phyloP scores from a whole-genome alignment of 345 rosid genomes.

The Cardamine occulta region DNA sequence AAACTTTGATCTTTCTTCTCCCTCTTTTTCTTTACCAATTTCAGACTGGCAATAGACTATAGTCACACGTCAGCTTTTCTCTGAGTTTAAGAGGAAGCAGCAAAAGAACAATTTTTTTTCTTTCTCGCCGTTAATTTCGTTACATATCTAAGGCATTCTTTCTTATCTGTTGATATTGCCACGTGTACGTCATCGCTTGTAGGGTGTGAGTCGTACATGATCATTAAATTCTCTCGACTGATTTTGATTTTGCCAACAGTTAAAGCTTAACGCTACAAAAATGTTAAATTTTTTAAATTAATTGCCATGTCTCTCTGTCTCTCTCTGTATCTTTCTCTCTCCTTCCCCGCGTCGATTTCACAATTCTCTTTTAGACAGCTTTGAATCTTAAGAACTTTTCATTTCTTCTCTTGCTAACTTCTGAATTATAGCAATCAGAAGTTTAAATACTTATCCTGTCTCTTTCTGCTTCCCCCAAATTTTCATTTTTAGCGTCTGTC shows the following conservation, averaged over 20 bases:
- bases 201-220: conserved; percentile 4
- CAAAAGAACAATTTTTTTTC: neutral
- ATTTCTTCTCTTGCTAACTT: conserved; percentile 15
- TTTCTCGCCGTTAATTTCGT: conserved; percentile 30
- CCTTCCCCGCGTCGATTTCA: conserved; percentile 26
- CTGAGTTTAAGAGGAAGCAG: neutral
- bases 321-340: neutral
- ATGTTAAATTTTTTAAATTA: neutral
- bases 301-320: conserved; percentile 25
- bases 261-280: conserved; percentile 24
- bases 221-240: conserved; percentile 18
- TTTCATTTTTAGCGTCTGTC: conserved; percentile 28
- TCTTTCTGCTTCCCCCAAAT: conserved; percentile 22
- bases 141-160: conserved; percentile 6
- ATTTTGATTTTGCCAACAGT: conserved; percentile 30
- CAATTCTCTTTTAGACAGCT: conserved; percentile 33
- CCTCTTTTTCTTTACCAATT: neutral
- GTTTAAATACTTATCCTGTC: conserved; percentile 19
- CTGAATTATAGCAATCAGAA: conserved; percentile 8
- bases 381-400: conserved; percentile 11
- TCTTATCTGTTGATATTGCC: conserved; percentile 13
- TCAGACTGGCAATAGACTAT: neutral
- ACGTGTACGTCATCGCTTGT: conserved; percentile 14
- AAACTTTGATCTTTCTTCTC: neutral
- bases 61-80: neutral